A percentile compares a stretch with the other conserved stretches of the same genome.
phyloP scores from a whole-genome alignment of 202 grass and related monocot genomes.

The Musa balbisiana region DNA sequence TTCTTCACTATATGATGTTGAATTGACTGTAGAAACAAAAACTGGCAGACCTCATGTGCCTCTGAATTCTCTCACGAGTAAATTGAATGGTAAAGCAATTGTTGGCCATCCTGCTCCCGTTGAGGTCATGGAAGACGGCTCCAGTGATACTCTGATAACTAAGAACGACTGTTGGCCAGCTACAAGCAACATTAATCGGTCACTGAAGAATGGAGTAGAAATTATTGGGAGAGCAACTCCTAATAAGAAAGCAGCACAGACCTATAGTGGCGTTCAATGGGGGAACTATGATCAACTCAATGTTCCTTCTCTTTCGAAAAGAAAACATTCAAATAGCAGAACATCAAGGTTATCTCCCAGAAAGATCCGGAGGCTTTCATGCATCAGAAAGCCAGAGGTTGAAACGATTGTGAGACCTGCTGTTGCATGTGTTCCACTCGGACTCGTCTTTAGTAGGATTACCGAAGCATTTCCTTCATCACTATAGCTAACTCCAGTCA shows the following conservation, averaged over 20 bases:
- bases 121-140: slow-evolving; percentile 53
- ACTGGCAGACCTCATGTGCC: slow-evolving; percentile 55
- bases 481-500: slow-evolving; percentile 16
- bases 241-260: slow-evolving; percentile 11
- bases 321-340: slow-evolving; percentile 35
- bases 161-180: too few relatives aligned
- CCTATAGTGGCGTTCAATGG: neutral
- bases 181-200: slow-evolving; percentile 17
- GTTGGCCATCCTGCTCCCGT: slow-evolving; percentile 62
- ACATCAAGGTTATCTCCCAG: slow-evolving; percentile 62
- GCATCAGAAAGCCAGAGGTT: slow-evolving; percentile 55
- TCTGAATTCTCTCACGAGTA: slow-evolving; percentile 87
- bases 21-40: slow-evolving; percentile 57
- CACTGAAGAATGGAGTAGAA: slow-evolving; percentile 26
- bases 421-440: slow-evolving; percentile 68
- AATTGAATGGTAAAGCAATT: slow-evolving; percentile 76
- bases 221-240: neutral
- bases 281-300: neutral
- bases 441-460: slow-evolving; percentile 97
- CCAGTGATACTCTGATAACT: slow-evolving; percentile 21
- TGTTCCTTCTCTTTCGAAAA: slow-evolving; percentile 30
- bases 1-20: slow-evolving; percentile 58
- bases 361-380: slow-evolving; percentile 94
- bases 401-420: slow-evolving; percentile 46
- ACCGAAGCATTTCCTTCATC: slow-evolving; percentile 75